Conservation (phyloP, 345 rosid genomes). For the Barbarea vulgaris region DNA sequence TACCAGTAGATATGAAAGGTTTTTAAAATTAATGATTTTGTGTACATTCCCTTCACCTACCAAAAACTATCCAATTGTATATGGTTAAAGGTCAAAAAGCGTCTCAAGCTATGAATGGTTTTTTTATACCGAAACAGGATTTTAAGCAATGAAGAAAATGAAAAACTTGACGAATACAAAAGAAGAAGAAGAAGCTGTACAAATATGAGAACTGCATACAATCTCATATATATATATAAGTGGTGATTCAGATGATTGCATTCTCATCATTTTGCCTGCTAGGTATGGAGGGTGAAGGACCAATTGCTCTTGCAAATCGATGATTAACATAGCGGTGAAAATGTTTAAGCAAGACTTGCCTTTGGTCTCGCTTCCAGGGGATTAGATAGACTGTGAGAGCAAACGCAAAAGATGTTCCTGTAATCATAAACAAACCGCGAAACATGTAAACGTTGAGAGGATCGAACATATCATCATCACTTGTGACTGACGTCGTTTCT, state of each 20-base stretch:
- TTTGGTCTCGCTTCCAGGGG: not conserved
- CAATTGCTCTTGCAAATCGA: not conserved
- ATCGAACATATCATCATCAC: not conserved
- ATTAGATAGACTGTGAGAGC: conserved; percentile 28
- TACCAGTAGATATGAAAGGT: not conserved
- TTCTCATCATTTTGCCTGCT: conserved; percentile 1
- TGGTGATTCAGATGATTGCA: not conserved
- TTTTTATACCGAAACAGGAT: not conserved
- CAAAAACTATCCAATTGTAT: too few species aligned
- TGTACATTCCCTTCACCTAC: too few species aligned
- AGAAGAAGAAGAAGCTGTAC: not conserved
- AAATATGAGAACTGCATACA: not conserved
- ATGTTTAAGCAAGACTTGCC: not conserved
- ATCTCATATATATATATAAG: not conserved
- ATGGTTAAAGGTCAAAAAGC: too few species aligned
- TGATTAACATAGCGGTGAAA: not conserved
- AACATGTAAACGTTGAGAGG: conserved; percentile 28
- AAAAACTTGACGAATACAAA: not conserved
- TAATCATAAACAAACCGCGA: conserved; percentile 44
- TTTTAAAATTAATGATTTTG: too few species aligned
- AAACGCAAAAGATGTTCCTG: conserved; percentile 30
- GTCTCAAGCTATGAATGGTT: not conserved
- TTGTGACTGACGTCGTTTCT: not conserved
- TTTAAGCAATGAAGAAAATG: not conserved
- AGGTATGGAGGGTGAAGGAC: not conserved